Percentiles rank a stretch among this genome's conserved stretches.
These are phyloP conservation scores for Fusarium anthophilum DNA, from an alignment of 2,329 filamentous ascomycete genomes.

Conservation along the genomic window DNA sequence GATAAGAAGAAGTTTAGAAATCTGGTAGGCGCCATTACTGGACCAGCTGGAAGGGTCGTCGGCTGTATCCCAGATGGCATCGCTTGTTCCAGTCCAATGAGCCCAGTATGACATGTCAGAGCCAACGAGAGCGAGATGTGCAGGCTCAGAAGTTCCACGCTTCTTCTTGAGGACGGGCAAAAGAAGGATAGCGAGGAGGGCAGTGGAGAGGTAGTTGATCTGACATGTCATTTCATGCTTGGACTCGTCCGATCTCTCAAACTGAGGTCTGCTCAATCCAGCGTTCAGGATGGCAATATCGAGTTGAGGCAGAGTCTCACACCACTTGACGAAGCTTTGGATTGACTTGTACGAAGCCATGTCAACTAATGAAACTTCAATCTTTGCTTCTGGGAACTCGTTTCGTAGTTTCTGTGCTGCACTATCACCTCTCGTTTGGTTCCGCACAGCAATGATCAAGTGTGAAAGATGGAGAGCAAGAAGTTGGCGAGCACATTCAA, in stretches of 20 bases:
- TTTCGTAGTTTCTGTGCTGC: slow-evolving; percentile 43
- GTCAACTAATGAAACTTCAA: slow-evolving; percentile 61
- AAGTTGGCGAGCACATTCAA: slow-evolving; percentile 56
- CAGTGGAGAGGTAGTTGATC: slow-evolving; percentile 52
- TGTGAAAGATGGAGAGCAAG: slow-evolving; percentile 51
- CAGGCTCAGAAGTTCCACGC: slow-evolving; percentile 18
- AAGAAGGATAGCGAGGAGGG: slow-evolving; percentile 46
- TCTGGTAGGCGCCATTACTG: slow-evolving; percentile 21
- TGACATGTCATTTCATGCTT: slow-evolving; percentile 55
- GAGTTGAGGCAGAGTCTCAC: slow-evolving; percentile 48
- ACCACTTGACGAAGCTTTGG: slow-evolving; percentile 50
- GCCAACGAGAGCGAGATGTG: slow-evolving; percentile 44
- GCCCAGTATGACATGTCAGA: slow-evolving; percentile 46
- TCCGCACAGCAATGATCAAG: slow-evolving; percentile 60
- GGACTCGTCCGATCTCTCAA: slow-evolving; percentile 41
- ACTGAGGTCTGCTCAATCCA: slow-evolving; percentile 45
- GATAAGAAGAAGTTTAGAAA: slow-evolving; percentile 47
- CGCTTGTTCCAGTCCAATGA: slow-evolving; percentile 30
- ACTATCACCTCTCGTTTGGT: slow-evolving; percentile 52
- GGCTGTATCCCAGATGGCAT: slow-evolving; percentile 32
- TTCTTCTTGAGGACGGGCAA: slow-evolving; percentile 47
- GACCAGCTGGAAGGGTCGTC: slow-evolving; percentile 33
- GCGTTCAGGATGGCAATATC: slow-evolving; percentile 60
- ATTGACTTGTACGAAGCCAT: slow-evolving; percentile 58
- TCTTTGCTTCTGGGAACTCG: slow-evolving; percentile 46